Conservation (phyloP, 352 stramenopile species). For the Pythium folliculosum region DNA sequence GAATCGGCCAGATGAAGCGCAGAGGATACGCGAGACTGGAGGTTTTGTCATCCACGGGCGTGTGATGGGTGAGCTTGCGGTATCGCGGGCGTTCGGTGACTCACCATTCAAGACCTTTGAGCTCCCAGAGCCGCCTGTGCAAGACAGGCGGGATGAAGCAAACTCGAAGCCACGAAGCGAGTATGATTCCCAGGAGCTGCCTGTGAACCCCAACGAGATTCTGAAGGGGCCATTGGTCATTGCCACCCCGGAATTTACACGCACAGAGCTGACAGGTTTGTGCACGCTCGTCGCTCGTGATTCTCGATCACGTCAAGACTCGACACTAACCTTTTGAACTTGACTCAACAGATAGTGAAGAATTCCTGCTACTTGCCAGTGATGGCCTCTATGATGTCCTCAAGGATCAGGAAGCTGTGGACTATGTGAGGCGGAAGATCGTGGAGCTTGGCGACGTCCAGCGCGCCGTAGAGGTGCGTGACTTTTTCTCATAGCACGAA, state of each 20-base stretch:
- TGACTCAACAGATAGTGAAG: constrained; percentile 53
- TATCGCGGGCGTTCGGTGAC: constrained; percentile 88
- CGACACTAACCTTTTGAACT: neutral
- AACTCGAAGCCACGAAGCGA: constrained; percentile 62
- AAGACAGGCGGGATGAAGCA: constrained; percentile 19
- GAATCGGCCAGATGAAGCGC: constrained; percentile 90
- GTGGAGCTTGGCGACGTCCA: constrained; percentile 71
- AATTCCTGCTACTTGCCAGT: constrained; percentile 81
- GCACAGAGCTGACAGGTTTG: constrained; percentile 63
- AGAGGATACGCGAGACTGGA: constrained; percentile 93
- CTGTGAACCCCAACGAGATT: constrained; percentile 85
- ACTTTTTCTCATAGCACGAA: neutral
- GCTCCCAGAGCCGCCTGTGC: constrained; percentile 43
- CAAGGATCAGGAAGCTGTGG: constrained; percentile 81
- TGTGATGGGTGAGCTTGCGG: constrained; percentile 92
- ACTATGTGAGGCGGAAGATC: constrained; percentile 77
- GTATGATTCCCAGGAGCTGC: constrained; percentile 75
- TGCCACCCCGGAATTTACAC: constrained; percentile 71
- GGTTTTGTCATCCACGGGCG: constrained; percentile 89
- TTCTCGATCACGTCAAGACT: neutral
- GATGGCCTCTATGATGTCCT: constrained; percentile 85
- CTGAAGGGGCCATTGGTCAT: constrained; percentile 84
- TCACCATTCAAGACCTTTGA: constrained; percentile 96
- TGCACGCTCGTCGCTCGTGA: neutral
- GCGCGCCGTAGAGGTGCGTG: constrained; percentile 69